Evolutionary conservation across 352 stramenopile species (phyloP).

Genomic region (Globisporangium barbulae): DNA sequence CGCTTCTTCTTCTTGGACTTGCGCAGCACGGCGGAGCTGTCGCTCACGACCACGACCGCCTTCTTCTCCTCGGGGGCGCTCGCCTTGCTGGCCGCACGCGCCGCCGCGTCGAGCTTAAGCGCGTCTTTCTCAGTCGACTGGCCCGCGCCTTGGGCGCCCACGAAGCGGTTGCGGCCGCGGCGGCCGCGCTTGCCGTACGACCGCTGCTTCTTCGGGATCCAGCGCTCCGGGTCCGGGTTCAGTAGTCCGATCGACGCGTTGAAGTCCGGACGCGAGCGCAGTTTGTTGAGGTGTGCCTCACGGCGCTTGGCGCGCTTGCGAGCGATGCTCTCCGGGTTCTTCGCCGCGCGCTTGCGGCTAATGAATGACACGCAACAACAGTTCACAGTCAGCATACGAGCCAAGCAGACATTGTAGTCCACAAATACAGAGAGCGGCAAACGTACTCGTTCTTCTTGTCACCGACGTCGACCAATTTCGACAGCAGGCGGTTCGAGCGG

Average conservation of each 20-base stretch:
- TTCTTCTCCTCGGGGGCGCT: slow-evolving; percentile 52
- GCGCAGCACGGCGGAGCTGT: slow-evolving; percentile 56
- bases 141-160: slow-evolving; percentile 73
- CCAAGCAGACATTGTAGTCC: neutral
- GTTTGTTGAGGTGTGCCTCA: slow-evolving; percentile 51
- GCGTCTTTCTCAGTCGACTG: slow-evolving; percentile 82
- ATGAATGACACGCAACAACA: slow-evolving; percentile 1
- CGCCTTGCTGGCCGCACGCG: slow-evolving; percentile 67
- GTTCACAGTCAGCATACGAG: slow-evolving; percentile 1
- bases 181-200: slow-evolving; percentile 73
- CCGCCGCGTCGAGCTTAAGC: slow-evolving; percentile 75
- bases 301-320: slow-evolving; percentile 75
- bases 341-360: slow-evolving; percentile 66
- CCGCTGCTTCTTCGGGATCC: slow-evolving; percentile 86
- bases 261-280: slow-evolving; percentile 66
- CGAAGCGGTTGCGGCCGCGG: slow-evolving; percentile 77
- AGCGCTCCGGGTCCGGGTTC: slow-evolving; percentile 77
- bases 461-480: slow-evolving; percentile 51
- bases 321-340: slow-evolving; percentile 67
- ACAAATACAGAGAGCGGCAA: neutral
- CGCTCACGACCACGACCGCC: slow-evolving; percentile 48
- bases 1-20: slow-evolving; percentile 88
- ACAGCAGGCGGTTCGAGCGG: slow-evolving; percentile 54
- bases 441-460: slow-evolving; percentile 85
- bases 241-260: slow-evolving; percentile 75